phyloP scores from a whole-genome alignment of 2,329 filamentous ascomycete genomes.

The Diaporthe vexans region DNA sequence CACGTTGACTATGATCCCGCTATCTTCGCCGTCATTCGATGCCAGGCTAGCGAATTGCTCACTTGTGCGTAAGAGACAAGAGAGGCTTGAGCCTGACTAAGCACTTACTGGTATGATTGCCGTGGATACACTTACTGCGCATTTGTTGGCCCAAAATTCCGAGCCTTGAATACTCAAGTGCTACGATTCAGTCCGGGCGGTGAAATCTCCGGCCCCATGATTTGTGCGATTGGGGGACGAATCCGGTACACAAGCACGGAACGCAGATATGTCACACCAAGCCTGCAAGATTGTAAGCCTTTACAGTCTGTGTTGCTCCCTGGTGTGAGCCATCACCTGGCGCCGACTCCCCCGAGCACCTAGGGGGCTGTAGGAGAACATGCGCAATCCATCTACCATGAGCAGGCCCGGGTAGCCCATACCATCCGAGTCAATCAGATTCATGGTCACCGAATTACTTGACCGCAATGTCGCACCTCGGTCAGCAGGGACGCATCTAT shows the following conservation, averaged over 20 bases:
- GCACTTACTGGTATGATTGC: too few species aligned
- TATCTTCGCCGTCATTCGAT: not conserved
- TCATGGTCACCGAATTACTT: not conserved
- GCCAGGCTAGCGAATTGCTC: slow-evolving; percentile 1
- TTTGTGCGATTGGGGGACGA: too few species aligned
- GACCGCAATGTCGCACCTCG: too few species aligned
- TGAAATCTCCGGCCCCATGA: too few species aligned
- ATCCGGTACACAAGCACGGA: too few species aligned
- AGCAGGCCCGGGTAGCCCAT: not conserved
- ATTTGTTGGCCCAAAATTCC: too few species aligned
- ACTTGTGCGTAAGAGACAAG: not conserved
- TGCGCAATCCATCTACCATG: too few species aligned
- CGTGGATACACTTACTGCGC: too few species aligned
- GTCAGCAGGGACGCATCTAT: not conserved
- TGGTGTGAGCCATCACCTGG: not conserved
- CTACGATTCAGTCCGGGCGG: not conserved
- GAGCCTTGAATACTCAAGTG: not conserved
- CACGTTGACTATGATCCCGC: too few species aligned
- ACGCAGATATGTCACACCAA: not conserved
- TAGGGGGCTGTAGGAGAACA: too few species aligned
- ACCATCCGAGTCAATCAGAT: too few species aligned
- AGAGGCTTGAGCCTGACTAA: not conserved
- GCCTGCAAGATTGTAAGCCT: not conserved
- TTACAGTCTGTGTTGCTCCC: not conserved
- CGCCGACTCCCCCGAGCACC: not conserved